A percentile compares a stretch with the other conserved stretches of the same genome.
Evolutionary conservation across 768 basidiomycete species (phyloP).

Genomic region (Pisolithus microcarpus): DNA sequence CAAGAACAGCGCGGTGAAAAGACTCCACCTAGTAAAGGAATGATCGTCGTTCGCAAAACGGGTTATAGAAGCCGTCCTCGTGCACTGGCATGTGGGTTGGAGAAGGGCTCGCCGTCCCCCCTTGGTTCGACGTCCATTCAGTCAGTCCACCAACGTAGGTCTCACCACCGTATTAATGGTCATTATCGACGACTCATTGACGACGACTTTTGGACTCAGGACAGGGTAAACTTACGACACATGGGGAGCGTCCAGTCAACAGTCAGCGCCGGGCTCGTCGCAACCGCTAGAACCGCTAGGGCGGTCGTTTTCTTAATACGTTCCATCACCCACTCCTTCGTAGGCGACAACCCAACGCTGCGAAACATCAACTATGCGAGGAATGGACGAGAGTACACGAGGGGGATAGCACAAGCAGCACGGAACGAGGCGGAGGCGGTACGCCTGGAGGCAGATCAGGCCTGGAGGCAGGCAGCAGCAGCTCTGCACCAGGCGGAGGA

Average conservation of each 20-base stretch:
- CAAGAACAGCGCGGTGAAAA: no score
- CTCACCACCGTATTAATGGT: no score
- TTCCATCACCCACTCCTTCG: neutral
- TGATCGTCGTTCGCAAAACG: no score
- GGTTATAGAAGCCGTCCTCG: no score
- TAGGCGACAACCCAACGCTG: conserved; percentile 1
- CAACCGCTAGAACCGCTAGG: neutral
- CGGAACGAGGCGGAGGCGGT: neutral
- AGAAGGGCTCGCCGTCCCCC: no score
- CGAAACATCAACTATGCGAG: neutral
- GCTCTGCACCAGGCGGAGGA: conserved; percentile 1
- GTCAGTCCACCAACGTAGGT: no score
- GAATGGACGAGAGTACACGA: neutral
- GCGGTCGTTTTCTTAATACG: neutral
- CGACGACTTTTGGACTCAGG: neutral
- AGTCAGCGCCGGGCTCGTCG: neutral
- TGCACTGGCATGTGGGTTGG: no score
- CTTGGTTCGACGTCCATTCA: no score
- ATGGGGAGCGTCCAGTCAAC: neutral
- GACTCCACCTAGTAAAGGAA: no score
- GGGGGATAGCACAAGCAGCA: neutral
- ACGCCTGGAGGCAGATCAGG: neutral
- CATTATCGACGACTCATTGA: neutral
- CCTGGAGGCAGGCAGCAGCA: neutral
- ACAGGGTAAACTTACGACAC: neutral